Evolutionary conservation across 495 filamentous ascomycete genomes (phyloP).

Genomic region (Jackrogersella multiformis): DNA sequence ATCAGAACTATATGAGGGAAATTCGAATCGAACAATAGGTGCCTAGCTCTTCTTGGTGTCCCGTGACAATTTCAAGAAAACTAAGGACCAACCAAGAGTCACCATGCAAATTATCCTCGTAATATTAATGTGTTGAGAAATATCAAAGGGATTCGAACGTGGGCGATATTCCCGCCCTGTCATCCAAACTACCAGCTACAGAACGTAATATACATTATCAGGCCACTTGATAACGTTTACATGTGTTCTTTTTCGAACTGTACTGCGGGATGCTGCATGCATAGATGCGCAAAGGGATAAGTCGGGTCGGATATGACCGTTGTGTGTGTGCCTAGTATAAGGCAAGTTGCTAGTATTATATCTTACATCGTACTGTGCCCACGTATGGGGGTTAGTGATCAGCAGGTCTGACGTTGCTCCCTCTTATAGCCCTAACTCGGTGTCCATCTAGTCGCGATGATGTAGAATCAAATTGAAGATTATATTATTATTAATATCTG

Average conservation of each 20-base stretch:
- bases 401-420: constrained; percentile 6
- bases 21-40: constrained; percentile 3
- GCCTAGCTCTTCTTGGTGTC: not conserved
- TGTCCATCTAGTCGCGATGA: not conserved
- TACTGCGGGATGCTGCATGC: constrained; percentile 28
- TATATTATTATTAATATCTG: too few relatives aligned
- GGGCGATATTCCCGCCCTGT: not conserved
- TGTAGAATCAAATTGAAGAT: not conserved
- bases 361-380: constrained; percentile 15
- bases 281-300: constrained; percentile 21
- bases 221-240: constrained; percentile 31
- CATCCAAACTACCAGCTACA: not conserved
- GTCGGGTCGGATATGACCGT: constrained; percentile 18
- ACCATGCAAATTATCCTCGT: not conserved
- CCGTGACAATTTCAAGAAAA: not conserved
- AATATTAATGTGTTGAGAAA: constrained; percentile 5
- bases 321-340: constrained; percentile 2
- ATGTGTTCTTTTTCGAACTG: constrained; percentile 16
- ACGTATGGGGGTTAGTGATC: constrained; percentile 13
- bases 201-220: constrained; percentile 19
- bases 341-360: not conserved
- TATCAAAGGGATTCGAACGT: not conserved
- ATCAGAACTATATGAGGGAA: constrained; percentile 12
- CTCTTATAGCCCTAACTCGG: constrained; percentile 21
- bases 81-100: not conserved